These are phyloP conservation scores for Fusarium acutatum DNA, from an alignment of 2,329 filamentous ascomycete genomes.

Conservation along the genomic window DNA sequence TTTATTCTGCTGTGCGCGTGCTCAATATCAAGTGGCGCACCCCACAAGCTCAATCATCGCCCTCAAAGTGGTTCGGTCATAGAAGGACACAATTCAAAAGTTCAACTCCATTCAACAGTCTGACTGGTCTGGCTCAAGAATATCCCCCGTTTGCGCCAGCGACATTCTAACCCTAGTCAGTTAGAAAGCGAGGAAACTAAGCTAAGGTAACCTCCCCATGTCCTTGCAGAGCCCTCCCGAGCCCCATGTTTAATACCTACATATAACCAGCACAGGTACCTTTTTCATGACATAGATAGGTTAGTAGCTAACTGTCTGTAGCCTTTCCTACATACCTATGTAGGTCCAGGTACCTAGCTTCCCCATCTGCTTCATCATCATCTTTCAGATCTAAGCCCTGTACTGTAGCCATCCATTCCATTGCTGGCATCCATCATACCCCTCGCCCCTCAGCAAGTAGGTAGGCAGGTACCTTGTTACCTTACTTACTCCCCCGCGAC, in stretches of 20 bases:
- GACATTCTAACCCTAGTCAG: not conserved
- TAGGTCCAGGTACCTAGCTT: not conserved
- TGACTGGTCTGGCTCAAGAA: constrained; percentile 13
- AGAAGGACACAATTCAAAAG: not conserved
- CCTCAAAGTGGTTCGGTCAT: constrained; percentile 26
- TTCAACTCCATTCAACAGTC: not conserved
- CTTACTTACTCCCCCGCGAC: constrained; percentile 3
- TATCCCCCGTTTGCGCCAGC: not conserved
- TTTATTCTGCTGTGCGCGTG: constrained; percentile 24
- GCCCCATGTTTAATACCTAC: not conserved
- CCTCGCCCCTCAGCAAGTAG: constrained; percentile 3
- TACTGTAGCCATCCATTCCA: not conserved
- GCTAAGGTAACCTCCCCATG: constrained; percentile 13
- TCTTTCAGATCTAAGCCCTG: not conserved
- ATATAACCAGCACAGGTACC: not conserved
- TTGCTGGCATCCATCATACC: not conserved
- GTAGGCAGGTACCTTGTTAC: not conserved
- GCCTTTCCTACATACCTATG: not conserved
- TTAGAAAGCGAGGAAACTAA: constrained; percentile 6
- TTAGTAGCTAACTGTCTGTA: not conserved
- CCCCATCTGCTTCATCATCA: not conserved
- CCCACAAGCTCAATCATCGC: constrained; percentile 20
- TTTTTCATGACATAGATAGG: not conserved
- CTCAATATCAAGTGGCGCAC: constrained; percentile 35
- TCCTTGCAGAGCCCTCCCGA: constrained; percentile 12